Percentiles rank a stretch among this genome's conserved stretches.
These are phyloP conservation scores for Penicillium egyptiacum DNA, from an alignment of 495 filamentous ascomycete species.

Conservation along the genomic window DNA sequence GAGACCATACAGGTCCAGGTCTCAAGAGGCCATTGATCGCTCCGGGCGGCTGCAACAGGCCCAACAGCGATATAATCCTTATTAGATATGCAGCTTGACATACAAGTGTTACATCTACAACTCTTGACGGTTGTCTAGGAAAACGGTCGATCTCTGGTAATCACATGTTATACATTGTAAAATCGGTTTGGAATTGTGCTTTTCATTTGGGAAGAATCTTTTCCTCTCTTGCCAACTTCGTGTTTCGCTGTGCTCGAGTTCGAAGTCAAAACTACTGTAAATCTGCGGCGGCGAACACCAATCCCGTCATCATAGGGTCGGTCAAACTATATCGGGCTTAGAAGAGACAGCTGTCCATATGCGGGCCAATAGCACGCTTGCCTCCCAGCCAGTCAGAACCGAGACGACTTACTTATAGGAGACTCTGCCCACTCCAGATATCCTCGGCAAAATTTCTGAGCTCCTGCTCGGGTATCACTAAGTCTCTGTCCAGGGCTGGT, in stretches of 20 bases:
- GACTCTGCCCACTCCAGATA: constrained; percentile 21
- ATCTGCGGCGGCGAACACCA: too few species aligned
- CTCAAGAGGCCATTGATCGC: constrained; percentile 23
- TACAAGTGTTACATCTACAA: not conserved
- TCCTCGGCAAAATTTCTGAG: constrained; percentile 21
- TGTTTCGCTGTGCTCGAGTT: too few species aligned
- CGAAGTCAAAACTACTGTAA: too few species aligned
- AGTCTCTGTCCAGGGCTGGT: constrained; percentile 19
- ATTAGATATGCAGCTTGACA: constrained; percentile 22
- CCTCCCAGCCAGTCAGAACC: too few species aligned
- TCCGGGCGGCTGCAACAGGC: constrained; percentile 33
- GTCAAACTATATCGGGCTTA: too few species aligned
- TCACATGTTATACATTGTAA: not conserved
- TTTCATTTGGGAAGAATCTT: not conserved
- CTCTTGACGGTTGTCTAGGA: not conserved
- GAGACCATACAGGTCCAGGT: constrained; percentile 15
- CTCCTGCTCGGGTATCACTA: constrained; percentile 23
- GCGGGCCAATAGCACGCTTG: too few species aligned
- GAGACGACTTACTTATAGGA: constrained; percentile 20
- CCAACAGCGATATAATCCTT: constrained; percentile 42
- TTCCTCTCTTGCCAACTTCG: not conserved
- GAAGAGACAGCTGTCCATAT: too few species aligned
- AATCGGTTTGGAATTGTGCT: not conserved
- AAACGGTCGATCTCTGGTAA: not conserved
- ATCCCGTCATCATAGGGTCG: too few species aligned